Evolutionary conservation across 2,329 filamentous ascomycete genomes (phyloP), one percentile per base, ranked within the genome.

Genomic region (Fusarium torulosum): DNA sequence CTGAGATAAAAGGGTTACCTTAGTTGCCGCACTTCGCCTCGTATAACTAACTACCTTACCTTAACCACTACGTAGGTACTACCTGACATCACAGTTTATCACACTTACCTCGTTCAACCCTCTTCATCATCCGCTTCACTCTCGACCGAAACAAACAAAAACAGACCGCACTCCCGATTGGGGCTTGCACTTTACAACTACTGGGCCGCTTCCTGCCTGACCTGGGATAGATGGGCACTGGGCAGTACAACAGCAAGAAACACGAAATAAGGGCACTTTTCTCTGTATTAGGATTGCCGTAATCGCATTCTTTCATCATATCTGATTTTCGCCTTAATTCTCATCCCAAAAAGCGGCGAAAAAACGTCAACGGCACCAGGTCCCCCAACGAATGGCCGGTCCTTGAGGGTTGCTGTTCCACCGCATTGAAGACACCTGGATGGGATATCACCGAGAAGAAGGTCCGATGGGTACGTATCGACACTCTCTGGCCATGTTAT

Each of bases 401-500:
- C 19, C 51, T 25, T 37, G n/a, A 27, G 8, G 15, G 43, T 38
- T 13, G 27, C 7, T 27, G 15, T 13, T 42, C 20, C n/a, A 13
- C 38, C n/a, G 13, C n/a, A 31, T 17, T 13, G 15, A 19, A 47
- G 6, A 20, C 44, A 19, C 19, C 27, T 7, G 41, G 25, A 27
- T 14, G 33, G 43, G 19, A 42, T 15, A 54, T 52, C 21, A 41
- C 10, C 21, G 33, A 45, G 37, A 46, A 29, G 13, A 19, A 29
- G 19, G 13, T 25, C 42, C 21, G 19, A 59, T 38, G 50, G 21
- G 33, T 42, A 52, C 35, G 53, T 54, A 53, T 60, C 42, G 10
- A 47, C 13, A n/a, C 21, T 45, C 21, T 44, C 54, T 38, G 25
- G 57, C 47, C 15, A 69, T 69, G 63, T 57, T 11, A 33, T 31